A percentile compares a stretch with the other conserved stretches of the same genome.
Evolutionary conservation across 140 eudicot genomes (phyloP).

Genomic region (Artemisia princeps): DNA sequence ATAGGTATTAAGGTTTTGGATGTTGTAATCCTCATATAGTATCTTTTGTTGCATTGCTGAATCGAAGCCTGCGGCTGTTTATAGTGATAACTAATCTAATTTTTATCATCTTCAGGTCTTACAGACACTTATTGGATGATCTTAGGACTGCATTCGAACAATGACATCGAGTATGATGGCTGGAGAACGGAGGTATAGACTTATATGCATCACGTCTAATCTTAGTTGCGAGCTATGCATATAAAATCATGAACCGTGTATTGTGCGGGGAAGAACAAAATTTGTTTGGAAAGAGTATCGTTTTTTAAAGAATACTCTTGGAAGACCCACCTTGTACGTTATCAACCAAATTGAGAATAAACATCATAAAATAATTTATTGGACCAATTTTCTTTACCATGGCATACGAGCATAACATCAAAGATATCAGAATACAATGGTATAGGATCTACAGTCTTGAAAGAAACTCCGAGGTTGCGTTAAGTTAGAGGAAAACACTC

Average conservation of each 20-base stretch:
- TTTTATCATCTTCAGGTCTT: conserved; percentile 23
- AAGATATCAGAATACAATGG: conserved; percentile 1
- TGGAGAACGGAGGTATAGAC: conserved; percentile 74
- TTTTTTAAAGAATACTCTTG: too few relatives aligned
- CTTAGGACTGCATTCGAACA: conserved; percentile 40
- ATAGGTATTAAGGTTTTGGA: not conserved
- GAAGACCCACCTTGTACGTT: too few relatives aligned
- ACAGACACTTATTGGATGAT: conserved; percentile 47
- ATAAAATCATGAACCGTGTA: not conserved
- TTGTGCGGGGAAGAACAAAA: not conserved
- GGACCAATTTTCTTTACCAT: not conserved
- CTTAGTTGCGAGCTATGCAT: conserved; percentile 1
- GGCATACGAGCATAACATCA: not conserved
- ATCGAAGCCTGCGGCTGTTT: not conserved
- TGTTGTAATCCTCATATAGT: not conserved
- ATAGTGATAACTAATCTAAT: conserved; percentile 8
- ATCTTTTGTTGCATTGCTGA: conserved; percentile 5
- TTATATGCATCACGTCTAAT: not conserved
- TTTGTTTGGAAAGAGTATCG: too few relatives aligned
- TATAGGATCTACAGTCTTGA: conserved; percentile 3
- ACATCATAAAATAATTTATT: too few relatives aligned
- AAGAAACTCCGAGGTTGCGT: not conserved
- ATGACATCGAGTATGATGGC: conserved; percentile 79
- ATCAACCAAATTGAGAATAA: not conserved
- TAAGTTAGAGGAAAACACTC: too few relatives aligned